Percentiles rank a stretch among this genome's conserved stretches.
These are phyloP conservation scores for Cnidoscolus chayamansa DNA, from an alignment of 441 rosid species.

Conservation along the genomic window DNA sequence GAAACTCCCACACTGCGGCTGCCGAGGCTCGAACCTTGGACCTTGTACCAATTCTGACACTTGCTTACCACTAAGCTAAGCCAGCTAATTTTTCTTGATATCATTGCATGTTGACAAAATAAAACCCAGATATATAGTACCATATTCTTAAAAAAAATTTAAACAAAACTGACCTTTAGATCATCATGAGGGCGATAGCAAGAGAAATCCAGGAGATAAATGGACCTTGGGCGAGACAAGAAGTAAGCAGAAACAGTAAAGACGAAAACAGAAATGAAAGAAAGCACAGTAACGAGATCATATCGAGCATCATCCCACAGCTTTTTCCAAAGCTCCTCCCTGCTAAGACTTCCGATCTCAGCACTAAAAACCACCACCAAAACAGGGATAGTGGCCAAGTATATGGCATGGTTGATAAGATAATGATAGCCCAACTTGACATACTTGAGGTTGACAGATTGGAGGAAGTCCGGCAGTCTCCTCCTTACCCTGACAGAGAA, in stretches of 20 bases:
- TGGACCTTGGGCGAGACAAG: constrained; percentile 75
- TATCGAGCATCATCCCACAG: constrained; percentile 67
- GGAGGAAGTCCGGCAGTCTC: constrained; percentile 87
- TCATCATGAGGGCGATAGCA: constrained; percentile 77
- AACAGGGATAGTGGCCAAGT: constrained; percentile 79
- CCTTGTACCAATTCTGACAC: too few species aligned
- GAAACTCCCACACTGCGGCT: too few species aligned
- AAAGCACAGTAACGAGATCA: constrained; percentile 66
- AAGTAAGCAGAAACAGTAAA: constrained; percentile 70
- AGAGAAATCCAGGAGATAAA: constrained; percentile 79
- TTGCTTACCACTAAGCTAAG: too few species aligned
- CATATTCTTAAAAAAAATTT: too few species aligned
- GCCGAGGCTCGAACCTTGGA: too few species aligned
- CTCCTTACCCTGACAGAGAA: constrained; percentile 82
- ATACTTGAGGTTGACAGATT: constrained; percentile 84
- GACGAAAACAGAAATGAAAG: constrained; percentile 54
- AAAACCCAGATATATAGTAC: too few species aligned
- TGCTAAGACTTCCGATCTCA: constrained; percentile 72
- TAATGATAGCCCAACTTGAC: constrained; percentile 89
- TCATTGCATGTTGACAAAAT: too few species aligned
- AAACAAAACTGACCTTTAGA: constrained; percentile 50
- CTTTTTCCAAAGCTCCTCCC: constrained; percentile 73
- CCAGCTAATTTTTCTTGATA: too few species aligned
- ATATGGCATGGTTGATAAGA: constrained; percentile 77
- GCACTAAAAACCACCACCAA: constrained; percentile 75